These are phyloP conservation scores for Plantago ovata DNA, from an alignment of 257 asterid species.

Conservation along the genomic window DNA sequence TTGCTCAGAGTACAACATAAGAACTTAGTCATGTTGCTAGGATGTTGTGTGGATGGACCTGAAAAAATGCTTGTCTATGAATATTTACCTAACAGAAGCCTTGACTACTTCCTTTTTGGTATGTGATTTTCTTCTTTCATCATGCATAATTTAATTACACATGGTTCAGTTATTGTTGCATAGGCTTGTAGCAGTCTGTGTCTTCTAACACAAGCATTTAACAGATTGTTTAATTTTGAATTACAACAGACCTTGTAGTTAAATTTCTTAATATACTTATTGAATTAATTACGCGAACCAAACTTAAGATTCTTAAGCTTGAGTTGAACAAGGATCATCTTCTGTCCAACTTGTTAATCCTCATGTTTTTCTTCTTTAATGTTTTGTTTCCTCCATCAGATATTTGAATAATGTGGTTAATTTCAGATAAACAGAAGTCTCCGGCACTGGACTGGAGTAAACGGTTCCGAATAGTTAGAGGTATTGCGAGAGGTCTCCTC, in stretches of 20 bases:
- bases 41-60: constrained; percentile 85
- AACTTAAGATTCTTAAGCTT: background rate
- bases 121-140: constrained; percentile 6
- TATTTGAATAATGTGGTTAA: constrained; percentile 16
- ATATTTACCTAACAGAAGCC: constrained; percentile 77
- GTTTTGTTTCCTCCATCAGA: too few relatives aligned
- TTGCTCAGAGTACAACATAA: constrained; percentile 71
- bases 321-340: background rate
- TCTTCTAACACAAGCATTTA: background rate
- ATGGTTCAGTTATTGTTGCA: background rate
- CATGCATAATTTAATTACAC: constrained; percentile 1
- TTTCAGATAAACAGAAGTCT: constrained; percentile 55
- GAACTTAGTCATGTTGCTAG: constrained; percentile 67
- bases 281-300: background rate
- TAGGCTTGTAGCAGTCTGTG: too few relatives aligned
- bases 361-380: background rate
- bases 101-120: constrained; percentile 82
- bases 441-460: constrained; percentile 55
- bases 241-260: background rate
- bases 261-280: background rate
- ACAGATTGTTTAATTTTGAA: background rate
- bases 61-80: constrained; percentile 91
- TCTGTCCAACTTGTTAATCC: background rate
- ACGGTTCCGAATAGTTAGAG: constrained; percentile 50
- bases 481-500: constrained; percentile 76